A percentile compares a stretch with the other conserved stretches of the same genome.
Evolutionary conservation across 2,329 filamentous ascomycete genomes (phyloP).

Genomic region (Teratosphaeria viscida): DNA sequence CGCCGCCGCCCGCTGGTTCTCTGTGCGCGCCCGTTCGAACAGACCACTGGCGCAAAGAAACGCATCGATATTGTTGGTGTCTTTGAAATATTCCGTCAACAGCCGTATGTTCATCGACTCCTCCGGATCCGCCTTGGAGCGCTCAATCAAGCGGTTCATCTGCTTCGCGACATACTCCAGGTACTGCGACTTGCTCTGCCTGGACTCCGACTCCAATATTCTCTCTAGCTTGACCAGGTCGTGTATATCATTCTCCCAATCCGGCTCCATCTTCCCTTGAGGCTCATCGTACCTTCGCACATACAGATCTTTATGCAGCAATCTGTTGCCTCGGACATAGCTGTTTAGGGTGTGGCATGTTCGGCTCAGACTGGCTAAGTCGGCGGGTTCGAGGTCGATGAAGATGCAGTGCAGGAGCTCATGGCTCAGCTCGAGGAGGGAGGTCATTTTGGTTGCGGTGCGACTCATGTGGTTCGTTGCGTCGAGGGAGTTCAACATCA

Average conservation of each 20-base stretch:
- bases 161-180: slow-evolving; percentile 16
- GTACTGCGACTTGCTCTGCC: slow-evolving; percentile 32
- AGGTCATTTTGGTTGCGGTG: slow-evolving; percentile 20
- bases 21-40: slow-evolving; percentile 46
- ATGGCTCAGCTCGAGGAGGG: slow-evolving; percentile 41
- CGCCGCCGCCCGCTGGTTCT: slow-evolving; percentile 28
- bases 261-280: slow-evolving; percentile 12
- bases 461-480: neutral
- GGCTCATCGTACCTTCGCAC: slow-evolving; percentile 31
- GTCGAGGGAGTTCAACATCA: neutral
- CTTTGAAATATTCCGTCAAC: slow-evolving; percentile 31
- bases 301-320: slow-evolving; percentile 55
- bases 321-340: slow-evolving; percentile 47
- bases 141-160: slow-evolving; percentile 16
- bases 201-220: slow-evolving; percentile 33
- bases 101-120: slow-evolving; percentile 37
- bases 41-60: slow-evolving; percentile 57
- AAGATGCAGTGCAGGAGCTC: slow-evolving; percentile 57
- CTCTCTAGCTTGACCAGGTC: slow-evolving; percentile 31
- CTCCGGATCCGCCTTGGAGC: slow-evolving; percentile 19
- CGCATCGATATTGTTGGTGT: slow-evolving; percentile 43
- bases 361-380: slow-evolving; percentile 43
- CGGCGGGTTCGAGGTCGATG: slow-evolving; percentile 43
- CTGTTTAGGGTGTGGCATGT: slow-evolving; percentile 45
- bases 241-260: slow-evolving; percentile 30